Evolutionary conservation across 257 asterid species (phyloP).

Genomic region (Ehretia macrophylla): DNA sequence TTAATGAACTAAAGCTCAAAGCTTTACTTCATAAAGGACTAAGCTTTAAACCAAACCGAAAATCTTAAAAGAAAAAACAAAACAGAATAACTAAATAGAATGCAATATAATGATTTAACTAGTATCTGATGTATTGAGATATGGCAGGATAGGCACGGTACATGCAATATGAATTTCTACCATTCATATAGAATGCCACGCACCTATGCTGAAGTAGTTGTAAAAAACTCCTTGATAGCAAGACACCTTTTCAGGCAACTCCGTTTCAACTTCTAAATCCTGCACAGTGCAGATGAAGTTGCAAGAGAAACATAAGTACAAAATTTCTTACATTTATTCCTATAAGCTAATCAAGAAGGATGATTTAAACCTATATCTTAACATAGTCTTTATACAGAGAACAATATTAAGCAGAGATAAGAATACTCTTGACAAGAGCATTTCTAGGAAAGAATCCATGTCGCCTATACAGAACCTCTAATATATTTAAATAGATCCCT

Average conservation of each 20-base stretch:
- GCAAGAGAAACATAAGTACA: background rate
- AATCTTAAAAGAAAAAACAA: too few relatives aligned
- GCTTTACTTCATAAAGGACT: too few relatives aligned
- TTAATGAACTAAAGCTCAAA: too few relatives aligned
- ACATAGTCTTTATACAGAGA: background rate
- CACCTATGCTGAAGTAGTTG: constrained; percentile 97
- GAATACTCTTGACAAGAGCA: too few relatives aligned
- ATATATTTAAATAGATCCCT: too few relatives aligned
- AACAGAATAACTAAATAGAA: too few relatives aligned
- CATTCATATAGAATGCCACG: background rate
- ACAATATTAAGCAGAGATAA: background rate
- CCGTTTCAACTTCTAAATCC: constrained; percentile 71
- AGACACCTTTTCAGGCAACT: constrained; percentile 56
- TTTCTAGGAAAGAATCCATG: too few relatives aligned
- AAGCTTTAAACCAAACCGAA: too few relatives aligned
- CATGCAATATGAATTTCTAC: background rate
- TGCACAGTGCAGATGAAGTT: constrained; percentile 28
- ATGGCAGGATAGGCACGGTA: too few relatives aligned
- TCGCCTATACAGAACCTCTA: too few relatives aligned
- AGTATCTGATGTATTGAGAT: too few relatives aligned
- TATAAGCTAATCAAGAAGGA: background rate
- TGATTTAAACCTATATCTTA: background rate
- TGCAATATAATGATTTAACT: too few relatives aligned
- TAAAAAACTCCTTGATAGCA: constrained; percentile 87
- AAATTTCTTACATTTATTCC: background rate